Percentiles rank a stretch among this genome's conserved stretches.
Conservation (phyloP, 805 yeast species). For the Nakazawaea ambrosiae region DNA sequence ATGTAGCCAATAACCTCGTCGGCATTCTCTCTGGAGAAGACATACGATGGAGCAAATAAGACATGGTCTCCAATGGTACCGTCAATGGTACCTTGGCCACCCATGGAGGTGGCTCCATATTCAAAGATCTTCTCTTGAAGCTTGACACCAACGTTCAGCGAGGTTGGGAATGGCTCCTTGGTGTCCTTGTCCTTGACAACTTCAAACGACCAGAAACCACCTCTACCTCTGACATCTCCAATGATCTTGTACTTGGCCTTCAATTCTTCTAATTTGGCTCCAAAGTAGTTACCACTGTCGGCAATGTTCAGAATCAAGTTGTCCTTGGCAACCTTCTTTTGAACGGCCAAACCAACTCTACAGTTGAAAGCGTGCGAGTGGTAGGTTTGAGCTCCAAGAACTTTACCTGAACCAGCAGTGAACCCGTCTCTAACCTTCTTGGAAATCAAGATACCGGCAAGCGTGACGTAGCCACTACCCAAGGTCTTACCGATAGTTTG, state of each 20-base stretch:
- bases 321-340: conserved; percentile 31
- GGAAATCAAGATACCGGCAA: conserved; percentile 40
- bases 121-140: conserved; percentile 27
- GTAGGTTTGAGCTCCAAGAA: conserved; percentile 44
- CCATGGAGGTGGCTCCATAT: conserved; percentile 36
- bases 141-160: conserved; percentile 23
- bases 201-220: conserved; percentile 50
- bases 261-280: conserved; percentile 24
- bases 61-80: conserved; percentile 37
- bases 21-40: conserved; percentile 28
- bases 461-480: conserved; percentile 43
- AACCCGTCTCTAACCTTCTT: conserved; percentile 33
- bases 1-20: conserved; percentile 32
- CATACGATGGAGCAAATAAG: conserved; percentile 39
- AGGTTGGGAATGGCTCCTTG: conserved; percentile 35
- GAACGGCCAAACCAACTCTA: conserved; percentile 39
- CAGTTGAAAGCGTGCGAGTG: conserved; percentile 43
- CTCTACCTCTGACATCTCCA: conserved; percentile 49
- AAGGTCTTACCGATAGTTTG: conserved; percentile 44
- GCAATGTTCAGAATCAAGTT: conserved; percentile 32
- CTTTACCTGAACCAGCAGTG: conserved; percentile 31
- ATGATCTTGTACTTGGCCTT: conserved; percentile 26
- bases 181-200: conserved; percentile 39
- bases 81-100: conserved; percentile 31
- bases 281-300: conserved; percentile 36